These are phyloP conservation scores for Clavispora carvajalis DNA, from an alignment of 805 yeast genomes.

Conservation along the genomic window DNA sequence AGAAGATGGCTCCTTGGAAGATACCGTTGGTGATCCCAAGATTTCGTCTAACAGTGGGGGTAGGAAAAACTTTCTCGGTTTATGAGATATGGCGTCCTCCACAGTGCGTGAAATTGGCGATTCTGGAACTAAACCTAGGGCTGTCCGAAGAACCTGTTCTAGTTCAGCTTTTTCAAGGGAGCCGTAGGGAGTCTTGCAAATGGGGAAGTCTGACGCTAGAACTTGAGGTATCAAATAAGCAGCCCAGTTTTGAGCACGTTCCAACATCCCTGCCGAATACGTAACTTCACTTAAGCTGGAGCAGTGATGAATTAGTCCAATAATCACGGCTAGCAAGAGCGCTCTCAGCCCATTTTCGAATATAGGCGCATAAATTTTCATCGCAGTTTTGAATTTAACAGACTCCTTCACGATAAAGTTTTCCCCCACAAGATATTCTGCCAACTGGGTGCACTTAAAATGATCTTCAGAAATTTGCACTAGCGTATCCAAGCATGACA, in stretches of 20 bases:
- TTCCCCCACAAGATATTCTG: neutral
- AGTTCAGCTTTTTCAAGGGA: neutral
- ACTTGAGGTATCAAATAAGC: neutral
- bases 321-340: neutral
- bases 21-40: neutral
- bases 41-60: conserved; percentile 3
- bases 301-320: neutral
- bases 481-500: neutral
- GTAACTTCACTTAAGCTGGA: neutral
- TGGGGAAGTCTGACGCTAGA: neutral
- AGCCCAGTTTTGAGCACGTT: neutral
- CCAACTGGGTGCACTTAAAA: neutral
- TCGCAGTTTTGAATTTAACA: neutral
- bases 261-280: neutral
- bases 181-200: neutral
- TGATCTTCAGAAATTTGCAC: neutral
- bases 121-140: neutral
- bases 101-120: neutral
- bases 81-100: neutral
- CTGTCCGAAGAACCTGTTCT: neutral
- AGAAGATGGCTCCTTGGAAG: neutral
- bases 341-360: neutral
- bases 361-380: neutral
- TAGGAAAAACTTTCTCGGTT: neutral
- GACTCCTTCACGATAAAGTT: neutral